Conservation (phyloP, 1,284 basidiomycete genomes). For the Tylopilus orsonianus region DNA sequence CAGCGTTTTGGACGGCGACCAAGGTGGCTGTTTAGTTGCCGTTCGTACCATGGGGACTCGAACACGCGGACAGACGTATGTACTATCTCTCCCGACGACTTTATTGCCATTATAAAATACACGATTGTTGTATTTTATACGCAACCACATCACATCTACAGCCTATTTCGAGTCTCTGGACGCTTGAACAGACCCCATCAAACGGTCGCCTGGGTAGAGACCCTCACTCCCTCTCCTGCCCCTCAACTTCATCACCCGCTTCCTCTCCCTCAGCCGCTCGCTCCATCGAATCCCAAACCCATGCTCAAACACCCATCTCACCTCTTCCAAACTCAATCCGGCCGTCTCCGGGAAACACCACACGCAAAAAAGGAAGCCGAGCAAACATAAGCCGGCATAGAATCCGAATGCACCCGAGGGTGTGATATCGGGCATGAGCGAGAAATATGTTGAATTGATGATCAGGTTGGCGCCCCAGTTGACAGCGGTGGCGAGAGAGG, state of each 20-base stretch:
- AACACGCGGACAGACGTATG: too few relatives aligned
- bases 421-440: constrained; percentile 73
- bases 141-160: too few relatives aligned
- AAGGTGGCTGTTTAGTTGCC: constrained; percentile 35
- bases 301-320: constrained; percentile 55
- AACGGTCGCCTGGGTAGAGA: too few relatives aligned
- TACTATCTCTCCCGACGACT: too few relatives aligned
- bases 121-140: too few relatives aligned
- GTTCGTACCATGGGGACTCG: too few relatives aligned
- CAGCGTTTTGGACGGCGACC: constrained; percentile 84
- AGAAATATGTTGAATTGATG: constrained; percentile 78
- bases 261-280: constrained; percentile 30
- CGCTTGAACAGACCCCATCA: too few relatives aligned
- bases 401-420: constrained; percentile 80
- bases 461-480: constrained; percentile 84
- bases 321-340: constrained; percentile 76
- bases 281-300: constrained; percentile 63
- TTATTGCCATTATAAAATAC: too few relatives aligned
- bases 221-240: not conserved
- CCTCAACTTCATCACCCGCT: constrained; percentile 15
- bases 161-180: too few relatives aligned
- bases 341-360: constrained; percentile 78
- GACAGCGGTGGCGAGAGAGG: constrained; percentile 75
- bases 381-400: constrained; percentile 72
- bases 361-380: constrained; percentile 70